Evolutionary conservation across 108 stramenopile genomes (phyloP), one percentile per base, ranked within the genome.

Genomic region (Parmales sp.): DNA sequence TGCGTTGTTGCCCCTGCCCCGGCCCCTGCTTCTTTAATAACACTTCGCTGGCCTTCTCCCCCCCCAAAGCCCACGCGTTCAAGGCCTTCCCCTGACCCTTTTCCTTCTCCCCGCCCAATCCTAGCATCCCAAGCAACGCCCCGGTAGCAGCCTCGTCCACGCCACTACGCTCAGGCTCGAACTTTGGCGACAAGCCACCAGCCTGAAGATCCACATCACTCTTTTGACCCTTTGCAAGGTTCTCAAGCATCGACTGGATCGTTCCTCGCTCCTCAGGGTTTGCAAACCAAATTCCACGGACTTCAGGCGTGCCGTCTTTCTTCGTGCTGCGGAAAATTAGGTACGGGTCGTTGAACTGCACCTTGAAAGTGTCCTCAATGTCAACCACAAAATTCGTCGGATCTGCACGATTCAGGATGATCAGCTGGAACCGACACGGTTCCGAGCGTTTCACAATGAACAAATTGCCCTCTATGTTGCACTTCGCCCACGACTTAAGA

Each of bases 281-380:
- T 11, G 81, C 85, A 54, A 91, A 91, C 87, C 87, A 88, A 64
- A 87, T 86, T 19, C 90, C 90, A 46, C 78, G 74, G 45, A 87
- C 43, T 13, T 31, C 19, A 63, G 65, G 29, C 72, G 50, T 0
- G 74, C 69, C 7, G 69, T 37, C 1, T 49, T 39, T 66, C 23
- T 69, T 73, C 45, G 60, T 49, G 36, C 75, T 73, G 11, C 82
- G 63, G 45, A 88, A 82, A 18, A 91, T 91, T 36, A 91, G 54
- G 72, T 86, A 91, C 5, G 87, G 86, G 41, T 87, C 86, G 22
- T 66, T 65, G 25, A 87, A 69, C 67, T 91, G 90, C 74, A 91
- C 44, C 71, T 88, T 84, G 72, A 88, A 82, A 1, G 78, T 71
- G n/a, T 64, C 51, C 4, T 74, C 73, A 20, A 85, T 73, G 0